Evolutionary conservation across 1,284 basidiomycete species (phyloP).

Genomic region (Cryptococcus depauperatus): DNA sequence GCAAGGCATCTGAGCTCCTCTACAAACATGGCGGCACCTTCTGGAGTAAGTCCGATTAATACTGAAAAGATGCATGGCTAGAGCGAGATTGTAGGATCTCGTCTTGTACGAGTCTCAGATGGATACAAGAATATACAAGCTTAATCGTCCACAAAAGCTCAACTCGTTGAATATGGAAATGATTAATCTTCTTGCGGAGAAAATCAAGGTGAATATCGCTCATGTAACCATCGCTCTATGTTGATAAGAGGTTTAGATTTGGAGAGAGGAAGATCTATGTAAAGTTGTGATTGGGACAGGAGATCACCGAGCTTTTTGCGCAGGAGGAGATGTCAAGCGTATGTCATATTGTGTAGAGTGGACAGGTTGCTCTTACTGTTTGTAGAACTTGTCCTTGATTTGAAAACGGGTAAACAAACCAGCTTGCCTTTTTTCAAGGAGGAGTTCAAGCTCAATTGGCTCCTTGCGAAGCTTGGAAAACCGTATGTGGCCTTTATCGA

Average conservation of each 20-base stretch:
- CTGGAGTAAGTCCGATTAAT: conserved; percentile 10
- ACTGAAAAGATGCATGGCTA: not conserved
- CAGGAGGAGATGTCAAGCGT: conserved; percentile 77
- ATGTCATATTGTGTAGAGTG: not conserved
- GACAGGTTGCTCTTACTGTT: not conserved
- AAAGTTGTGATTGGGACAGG: conserved; percentile 71
- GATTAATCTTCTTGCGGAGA: conserved; percentile 63
- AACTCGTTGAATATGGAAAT: conserved; percentile 82
- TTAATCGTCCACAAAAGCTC: conserved; percentile 65
- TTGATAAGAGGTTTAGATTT: conserved; percentile 54
- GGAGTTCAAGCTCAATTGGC: conserved; percentile 90
- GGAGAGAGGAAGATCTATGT: conserved; percentile 65
- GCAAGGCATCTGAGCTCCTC: conserved; percentile 25
- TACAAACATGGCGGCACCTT: conserved; percentile 8
- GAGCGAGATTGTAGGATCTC: conserved; percentile 17
- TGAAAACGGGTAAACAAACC: conserved; percentile 52
- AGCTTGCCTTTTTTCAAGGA: conserved; percentile 68
- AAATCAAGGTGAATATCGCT: conserved; percentile 26
- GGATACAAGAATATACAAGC: conserved; percentile 27
- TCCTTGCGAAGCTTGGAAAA: conserved; percentile 68
- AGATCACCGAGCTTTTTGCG: conserved; percentile 77
- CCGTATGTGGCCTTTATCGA: conserved; percentile 87
- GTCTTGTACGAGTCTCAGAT: conserved; percentile 24
- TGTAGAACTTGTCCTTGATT: conserved; percentile 27
- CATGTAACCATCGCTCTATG: not conserved